A percentile compares a stretch with the other conserved stretches of the same genome.
Conservation (phyloP, 2,329 filamentous ascomycete species). For the Nothophaeocryptopus gaeumannii region DNA sequence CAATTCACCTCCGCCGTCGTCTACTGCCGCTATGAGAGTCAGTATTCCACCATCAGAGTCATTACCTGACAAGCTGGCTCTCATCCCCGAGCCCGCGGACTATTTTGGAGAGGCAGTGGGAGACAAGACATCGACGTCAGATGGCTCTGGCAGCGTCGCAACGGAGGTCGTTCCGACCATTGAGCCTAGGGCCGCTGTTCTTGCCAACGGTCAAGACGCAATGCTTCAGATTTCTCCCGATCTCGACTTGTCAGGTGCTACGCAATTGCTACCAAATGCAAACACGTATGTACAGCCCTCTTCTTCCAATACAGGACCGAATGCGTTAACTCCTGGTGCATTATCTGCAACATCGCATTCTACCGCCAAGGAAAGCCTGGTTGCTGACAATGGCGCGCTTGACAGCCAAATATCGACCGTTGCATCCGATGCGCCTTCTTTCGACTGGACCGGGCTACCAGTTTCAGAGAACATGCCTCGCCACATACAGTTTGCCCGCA, state of each 20-base stretch:
- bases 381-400: constrained; percentile 16
- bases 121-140: constrained; percentile 8
- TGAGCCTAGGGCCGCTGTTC: constrained; percentile 13
- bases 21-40: constrained; percentile 28
- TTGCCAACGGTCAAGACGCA: background rate
- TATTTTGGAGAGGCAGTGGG: constrained; percentile 28
- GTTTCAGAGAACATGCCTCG: constrained; percentile 60
- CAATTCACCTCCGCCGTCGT: constrained; percentile 19
- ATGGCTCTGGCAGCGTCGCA: constrained; percentile 10
- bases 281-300: constrained; percentile 28
- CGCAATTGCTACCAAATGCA: constrained; percentile 23
- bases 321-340: constrained; percentile 15
- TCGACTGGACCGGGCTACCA: constrained; percentile 78
- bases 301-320: constrained; percentile 6
- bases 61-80: constrained; percentile 1
- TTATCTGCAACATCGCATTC: constrained; percentile 13
- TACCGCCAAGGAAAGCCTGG: constrained; percentile 11
- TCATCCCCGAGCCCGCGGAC: constrained; percentile 24
- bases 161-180: constrained; percentile 27
- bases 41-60: constrained; percentile 18
- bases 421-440: constrained; percentile 50
- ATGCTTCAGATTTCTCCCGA: constrained; percentile 7
- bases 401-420: constrained; percentile 29
- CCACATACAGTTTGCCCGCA: constrained; percentile 71
- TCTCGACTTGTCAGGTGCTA: constrained; percentile 22